Percentiles rank a stretch among this genome's conserved stretches.
Conservation (phyloP, 2,329 filamentous ascomycete species). For the Hypoxylon sp. region DNA sequence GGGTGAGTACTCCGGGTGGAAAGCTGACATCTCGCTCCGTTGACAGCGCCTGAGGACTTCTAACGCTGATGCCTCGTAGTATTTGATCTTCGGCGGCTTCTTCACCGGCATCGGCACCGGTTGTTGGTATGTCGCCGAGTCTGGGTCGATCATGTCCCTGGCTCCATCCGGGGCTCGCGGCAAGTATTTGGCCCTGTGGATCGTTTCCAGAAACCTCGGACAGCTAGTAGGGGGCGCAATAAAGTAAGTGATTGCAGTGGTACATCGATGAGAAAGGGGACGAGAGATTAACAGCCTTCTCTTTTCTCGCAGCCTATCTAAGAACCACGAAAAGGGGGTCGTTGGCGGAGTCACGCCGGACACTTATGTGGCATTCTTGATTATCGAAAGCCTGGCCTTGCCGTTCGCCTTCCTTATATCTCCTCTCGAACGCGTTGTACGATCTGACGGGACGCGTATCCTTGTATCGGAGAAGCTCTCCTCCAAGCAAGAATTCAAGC, state of each 20-base stretch:
- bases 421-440: conserved; percentile 54
- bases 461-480: conserved; percentile 51
- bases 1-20: conserved; percentile 46
- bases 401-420: conserved; percentile 56
- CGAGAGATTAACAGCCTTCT: conserved; percentile 1
- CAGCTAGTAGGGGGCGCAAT: conserved; percentile 57
- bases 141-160: conserved; percentile 57
- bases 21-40: neutral
- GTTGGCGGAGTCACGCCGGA: conserved; percentile 52
- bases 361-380: conserved; percentile 56
- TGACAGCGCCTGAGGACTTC: neutral
- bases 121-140: conserved; percentile 59
- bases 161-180: conserved; percentile 55
- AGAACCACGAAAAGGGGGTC: conserved; percentile 48
- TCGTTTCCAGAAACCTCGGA: conserved; percentile 56
- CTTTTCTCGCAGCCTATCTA: conserved; percentile 43
- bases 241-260: conserved; percentile 44
- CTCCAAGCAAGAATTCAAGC: conserved; percentile 51
- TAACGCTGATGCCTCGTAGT: conserved; percentile 39
- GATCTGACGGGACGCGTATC: conserved; percentile 55
- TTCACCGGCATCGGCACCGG: conserved; percentile 52
- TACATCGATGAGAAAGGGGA: neutral
- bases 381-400: conserved; percentile 55
- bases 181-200: conserved; percentile 58
- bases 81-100: conserved; percentile 51